These are phyloP conservation scores for Lodderomyces margitis DNA, from an alignment of 1,139 yeast genomes.

Conservation along the genomic window DNA sequence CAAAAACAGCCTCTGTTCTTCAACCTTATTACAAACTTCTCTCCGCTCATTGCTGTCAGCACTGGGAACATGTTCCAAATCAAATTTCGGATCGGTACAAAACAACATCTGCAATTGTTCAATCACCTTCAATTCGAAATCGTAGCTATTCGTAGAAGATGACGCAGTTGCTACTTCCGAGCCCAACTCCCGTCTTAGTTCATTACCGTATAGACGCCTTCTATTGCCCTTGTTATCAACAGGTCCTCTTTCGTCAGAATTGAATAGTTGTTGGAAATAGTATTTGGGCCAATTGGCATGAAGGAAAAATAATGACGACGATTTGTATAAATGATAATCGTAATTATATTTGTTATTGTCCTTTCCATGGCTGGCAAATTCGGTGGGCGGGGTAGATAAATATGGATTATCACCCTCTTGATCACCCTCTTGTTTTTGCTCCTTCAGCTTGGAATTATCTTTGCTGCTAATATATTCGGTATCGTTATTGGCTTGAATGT, in stretches of 20 bases:
- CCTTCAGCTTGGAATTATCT: background rate
- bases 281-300: slow-evolving; percentile 44
- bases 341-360: slow-evolving; percentile 27
- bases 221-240: slow-evolving; percentile 18
- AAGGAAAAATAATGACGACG: slow-evolving; percentile 30
- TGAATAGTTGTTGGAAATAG: slow-evolving; percentile 25
- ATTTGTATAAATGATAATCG: slow-evolving; percentile 28
- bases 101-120: slow-evolving; percentile 28
- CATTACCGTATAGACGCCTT: slow-evolving; percentile 30
- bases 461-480: slow-evolving; percentile 15
- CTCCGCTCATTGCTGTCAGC: slow-evolving; percentile 21
- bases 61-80: slow-evolving; percentile 23
- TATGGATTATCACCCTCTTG: slow-evolving; percentile 2
- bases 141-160: slow-evolving; percentile 27
- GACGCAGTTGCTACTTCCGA: slow-evolving; percentile 24
- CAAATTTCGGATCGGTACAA: slow-evolving; percentile 24
- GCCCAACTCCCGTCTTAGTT: slow-evolving; percentile 27
- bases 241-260: slow-evolving; percentile 29
- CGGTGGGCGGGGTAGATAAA: slow-evolving; percentile 16
- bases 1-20: slow-evolving; percentile 26
- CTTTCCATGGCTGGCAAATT: slow-evolving; percentile 21
- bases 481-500: slow-evolving; percentile 20
- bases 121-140: slow-evolving; percentile 29
- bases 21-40: slow-evolving; percentile 25
- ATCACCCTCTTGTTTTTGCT: background rate